phyloP scores from a whole-genome alignment of 2,329 filamentous ascomycete species.

The Aspergillus sclerotialis region DNA sequence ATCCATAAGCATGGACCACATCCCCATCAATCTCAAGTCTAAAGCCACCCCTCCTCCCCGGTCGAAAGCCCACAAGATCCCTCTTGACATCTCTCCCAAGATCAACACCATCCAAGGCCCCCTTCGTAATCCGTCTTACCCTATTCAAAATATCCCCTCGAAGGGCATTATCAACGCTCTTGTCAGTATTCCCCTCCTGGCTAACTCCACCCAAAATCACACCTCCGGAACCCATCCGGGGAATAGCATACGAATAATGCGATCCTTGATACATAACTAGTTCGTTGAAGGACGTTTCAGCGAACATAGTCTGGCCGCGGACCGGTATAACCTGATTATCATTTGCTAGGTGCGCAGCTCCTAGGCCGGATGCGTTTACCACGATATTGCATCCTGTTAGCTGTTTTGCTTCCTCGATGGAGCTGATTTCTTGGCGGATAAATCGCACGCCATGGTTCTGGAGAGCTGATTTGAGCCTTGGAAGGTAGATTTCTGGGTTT shows the following conservation, averaged over 20 bases:
- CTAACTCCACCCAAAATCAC: conserved; percentile 13
- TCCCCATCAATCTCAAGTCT: conserved; percentile 10
- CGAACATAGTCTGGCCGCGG: conserved; percentile 19
- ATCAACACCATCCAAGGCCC: conserved; percentile 2
- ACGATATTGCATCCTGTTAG: conserved; percentile 4
- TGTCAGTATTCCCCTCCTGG: conserved; percentile 8
- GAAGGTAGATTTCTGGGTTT: conserved; percentile 8
- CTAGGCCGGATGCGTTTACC: conserved; percentile 14
- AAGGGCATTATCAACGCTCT: conserved; percentile 3
- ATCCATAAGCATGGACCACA: conserved; percentile 15
- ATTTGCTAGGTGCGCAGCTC: conserved; percentile 10
- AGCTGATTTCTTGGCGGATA: conserved; percentile 5
- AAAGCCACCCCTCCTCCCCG: conserved; percentile 12
- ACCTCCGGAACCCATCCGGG: conserved; percentile 11
- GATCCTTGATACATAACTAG: conserved; percentile 13
- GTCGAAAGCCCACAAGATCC: conserved; percentile 15
- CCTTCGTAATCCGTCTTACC: conserved; percentile 3
- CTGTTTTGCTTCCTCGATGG: conserved; percentile 5
- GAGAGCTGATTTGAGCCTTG: conserved; percentile 10
- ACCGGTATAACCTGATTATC: conserved; percentile 25
- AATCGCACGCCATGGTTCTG: conserved; percentile 8
- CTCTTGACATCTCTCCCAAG: conserved; percentile 3
- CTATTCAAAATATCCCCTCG: conserved; percentile 10
- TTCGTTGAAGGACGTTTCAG: conserved; percentile 11
- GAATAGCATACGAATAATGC: conserved; percentile 16